These are phyloP conservation scores for Cercospora brassicicola DNA, from an alignment of 2,329 filamentous ascomycete species.

Conservation along the genomic window DNA sequence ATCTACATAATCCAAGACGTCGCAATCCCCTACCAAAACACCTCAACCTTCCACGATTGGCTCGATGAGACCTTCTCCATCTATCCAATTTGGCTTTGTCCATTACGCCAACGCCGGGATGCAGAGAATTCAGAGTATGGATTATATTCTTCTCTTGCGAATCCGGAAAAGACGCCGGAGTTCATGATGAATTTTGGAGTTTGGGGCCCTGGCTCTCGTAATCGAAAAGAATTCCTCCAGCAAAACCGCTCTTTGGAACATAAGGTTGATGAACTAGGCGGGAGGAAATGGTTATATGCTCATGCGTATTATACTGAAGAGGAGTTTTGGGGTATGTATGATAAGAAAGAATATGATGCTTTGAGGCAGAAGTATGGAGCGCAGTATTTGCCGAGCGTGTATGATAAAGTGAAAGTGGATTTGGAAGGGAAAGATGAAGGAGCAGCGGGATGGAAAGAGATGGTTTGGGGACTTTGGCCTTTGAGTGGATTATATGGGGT, in stretches of 20 bases:
- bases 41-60: conserved; percentile 56
- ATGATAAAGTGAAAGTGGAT: conserved; percentile 65
- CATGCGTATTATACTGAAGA: conserved; percentile 77
- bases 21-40: conserved; percentile 56
- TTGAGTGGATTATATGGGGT: conserved; percentile 28
- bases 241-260: conserved; percentile 71
- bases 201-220: conserved; percentile 72
- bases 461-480: conserved; percentile 24
- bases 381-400: conserved; percentile 63
- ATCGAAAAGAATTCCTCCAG: conserved; percentile 58
- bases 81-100: conserved; percentile 63
- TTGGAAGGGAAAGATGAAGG: conserved; percentile 17
- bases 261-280: conserved; percentile 67
- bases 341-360: conserved; percentile 60
- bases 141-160: background rate
- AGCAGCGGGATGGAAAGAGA: conserved; percentile 18
- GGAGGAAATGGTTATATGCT: conserved; percentile 85
- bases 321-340: conserved; percentile 68
- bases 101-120: conserved; percentile 33
- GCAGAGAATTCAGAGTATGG: conserved; percentile 4
- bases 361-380: conserved; percentile 65
- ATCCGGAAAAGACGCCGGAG: conserved; percentile 16
- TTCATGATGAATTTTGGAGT: conserved; percentile 63
- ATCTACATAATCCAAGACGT: conserved; percentile 65
- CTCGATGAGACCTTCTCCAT: conserved; percentile 51